phyloP scores from a whole-genome alignment of 495 filamentous ascomycete genomes.

The Aeminium ludgeri region DNA sequence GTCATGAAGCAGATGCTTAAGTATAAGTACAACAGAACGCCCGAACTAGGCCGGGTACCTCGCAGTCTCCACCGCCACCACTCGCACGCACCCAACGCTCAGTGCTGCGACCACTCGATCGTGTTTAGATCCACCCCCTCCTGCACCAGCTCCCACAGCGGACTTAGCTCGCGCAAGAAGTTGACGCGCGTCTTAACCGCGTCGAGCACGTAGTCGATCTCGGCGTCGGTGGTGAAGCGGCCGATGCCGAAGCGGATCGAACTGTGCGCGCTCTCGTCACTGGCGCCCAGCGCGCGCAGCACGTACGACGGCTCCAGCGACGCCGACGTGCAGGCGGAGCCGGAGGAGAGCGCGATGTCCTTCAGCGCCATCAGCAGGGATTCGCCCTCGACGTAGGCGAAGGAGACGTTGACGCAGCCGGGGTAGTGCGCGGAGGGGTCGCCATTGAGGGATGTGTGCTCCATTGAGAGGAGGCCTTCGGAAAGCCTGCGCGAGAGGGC shows the following conservation, averaged over 20 bases:
- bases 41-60: too few relatives aligned
- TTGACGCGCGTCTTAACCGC: constrained; percentile 77
- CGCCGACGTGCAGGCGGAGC: constrained; percentile 91
- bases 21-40: neutral
- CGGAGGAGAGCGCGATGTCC: constrained; percentile 92
- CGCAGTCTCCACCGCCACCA: neutral
- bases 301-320: constrained; percentile 95
- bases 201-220: constrained; percentile 96
- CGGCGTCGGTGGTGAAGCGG: constrained; percentile 81
- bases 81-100: constrained; percentile 11
- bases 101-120: constrained; percentile 97
- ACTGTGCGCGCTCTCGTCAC: constrained; percentile 92
- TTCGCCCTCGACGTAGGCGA: constrained; percentile 95
- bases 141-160: constrained; percentile 95
- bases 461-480: constrained; percentile 65
- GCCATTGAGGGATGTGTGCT: constrained; percentile 86
- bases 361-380: constrained; percentile 96
- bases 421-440: constrained; percentile 73
- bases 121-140: constrained; percentile 90
- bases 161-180: constrained; percentile 88
- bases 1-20: neutral
- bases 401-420: constrained; percentile 95
- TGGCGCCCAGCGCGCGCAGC: constrained; percentile 78
- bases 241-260: constrained; percentile 97
- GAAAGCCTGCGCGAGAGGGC: constrained; percentile 66